Evolutionary conservation across 2,329 filamentous ascomycete genomes (phyloP).

Genomic region (Xylariaceae sp.): DNA sequence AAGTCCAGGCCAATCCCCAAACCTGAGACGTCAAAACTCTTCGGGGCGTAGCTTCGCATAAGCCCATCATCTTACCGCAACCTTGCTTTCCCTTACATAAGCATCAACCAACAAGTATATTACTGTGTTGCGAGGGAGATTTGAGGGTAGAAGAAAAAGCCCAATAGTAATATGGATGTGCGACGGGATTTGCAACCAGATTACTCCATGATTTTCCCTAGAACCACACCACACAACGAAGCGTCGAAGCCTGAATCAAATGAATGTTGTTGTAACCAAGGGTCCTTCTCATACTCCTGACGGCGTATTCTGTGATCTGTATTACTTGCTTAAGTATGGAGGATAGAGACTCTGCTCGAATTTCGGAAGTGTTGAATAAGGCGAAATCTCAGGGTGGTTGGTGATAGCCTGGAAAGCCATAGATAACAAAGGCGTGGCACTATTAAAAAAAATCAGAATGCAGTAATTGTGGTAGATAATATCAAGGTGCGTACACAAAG

Average conservation of each 20-base stretch:
- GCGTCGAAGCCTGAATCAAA: constrained; percentile 9
- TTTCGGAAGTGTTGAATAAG: constrained; percentile 16
- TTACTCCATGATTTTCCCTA: constrained; percentile 7
- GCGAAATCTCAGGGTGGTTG: constrained; percentile 20
- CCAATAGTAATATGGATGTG: constrained; percentile 4
- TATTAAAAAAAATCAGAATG: not conserved
- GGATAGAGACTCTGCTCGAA: constrained; percentile 14
- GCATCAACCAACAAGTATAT: not conserved
- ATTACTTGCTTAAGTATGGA: constrained; percentile 14
- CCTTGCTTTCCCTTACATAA: constrained; percentile 1
- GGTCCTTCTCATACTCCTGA: constrained; percentile 3
- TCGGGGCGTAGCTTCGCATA: too few relatives aligned
- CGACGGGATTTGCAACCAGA: constrained; percentile 6
- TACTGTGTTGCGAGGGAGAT: not conserved
- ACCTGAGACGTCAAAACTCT: not conserved
- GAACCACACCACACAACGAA: not conserved
- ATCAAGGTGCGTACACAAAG: not conserved
- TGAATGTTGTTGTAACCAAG: constrained; percentile 11
- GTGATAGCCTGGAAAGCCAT: constrained; percentile 36
- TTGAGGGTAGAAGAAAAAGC: constrained; percentile 1
- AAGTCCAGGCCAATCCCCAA: not conserved
- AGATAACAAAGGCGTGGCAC: constrained; percentile 40
- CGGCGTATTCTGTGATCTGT: constrained; percentile 8
- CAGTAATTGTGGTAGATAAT: not conserved
- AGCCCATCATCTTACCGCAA: not conserved